Percentiles rank a stretch among this genome's conserved stretches.
Evolutionary conservation across 2,329 filamentous ascomycete genomes (phyloP).

Genomic region (Exophiala alcalophila): DNA sequence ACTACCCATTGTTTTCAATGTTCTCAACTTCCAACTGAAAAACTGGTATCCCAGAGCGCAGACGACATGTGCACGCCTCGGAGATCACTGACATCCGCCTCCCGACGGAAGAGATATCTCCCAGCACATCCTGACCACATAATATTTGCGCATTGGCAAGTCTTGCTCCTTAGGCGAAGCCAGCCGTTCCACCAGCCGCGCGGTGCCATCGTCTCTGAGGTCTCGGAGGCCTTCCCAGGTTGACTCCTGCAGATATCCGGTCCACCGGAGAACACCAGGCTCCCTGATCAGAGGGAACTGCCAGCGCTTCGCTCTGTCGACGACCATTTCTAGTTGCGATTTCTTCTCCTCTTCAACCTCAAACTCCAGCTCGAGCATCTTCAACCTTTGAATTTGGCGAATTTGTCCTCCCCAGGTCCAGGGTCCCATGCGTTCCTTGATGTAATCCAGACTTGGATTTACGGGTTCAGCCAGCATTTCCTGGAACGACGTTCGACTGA

Average conservation of each 20-base stretch:
- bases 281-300: conserved; percentile 24
- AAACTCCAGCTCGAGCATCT: conserved; percentile 33
- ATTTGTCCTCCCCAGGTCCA: conserved; percentile 19
- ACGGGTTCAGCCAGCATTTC: conserved; percentile 17
- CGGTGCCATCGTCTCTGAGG: conserved; percentile 12
- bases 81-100: too few species aligned
- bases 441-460: conserved; percentile 8
- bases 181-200: conserved; percentile 6
- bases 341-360: conserved; percentile 32
- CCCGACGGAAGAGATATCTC: too few species aligned
- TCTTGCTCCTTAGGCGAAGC: conserved; percentile 4
- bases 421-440: conserved; percentile 22
- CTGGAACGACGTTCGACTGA: conserved; percentile 21
- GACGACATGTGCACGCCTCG: too few species aligned
- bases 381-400: conserved; percentile 19
- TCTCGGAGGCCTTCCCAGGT: conserved; percentile 16
- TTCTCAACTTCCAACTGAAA: too few species aligned
- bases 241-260: conserved; percentile 10
- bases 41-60: too few species aligned
- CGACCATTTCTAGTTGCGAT: conserved; percentile 30
- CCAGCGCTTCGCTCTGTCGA: conserved; percentile 30
- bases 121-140: conserved; percentile 21
- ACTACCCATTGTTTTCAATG: too few species aligned
- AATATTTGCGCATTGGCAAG: conserved; percentile 15
- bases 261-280: conserved; percentile 17